Evolutionary conservation across 768 basidiomycete genomes (phyloP).

Genomic region (Sarcodon aspratus): DNA sequence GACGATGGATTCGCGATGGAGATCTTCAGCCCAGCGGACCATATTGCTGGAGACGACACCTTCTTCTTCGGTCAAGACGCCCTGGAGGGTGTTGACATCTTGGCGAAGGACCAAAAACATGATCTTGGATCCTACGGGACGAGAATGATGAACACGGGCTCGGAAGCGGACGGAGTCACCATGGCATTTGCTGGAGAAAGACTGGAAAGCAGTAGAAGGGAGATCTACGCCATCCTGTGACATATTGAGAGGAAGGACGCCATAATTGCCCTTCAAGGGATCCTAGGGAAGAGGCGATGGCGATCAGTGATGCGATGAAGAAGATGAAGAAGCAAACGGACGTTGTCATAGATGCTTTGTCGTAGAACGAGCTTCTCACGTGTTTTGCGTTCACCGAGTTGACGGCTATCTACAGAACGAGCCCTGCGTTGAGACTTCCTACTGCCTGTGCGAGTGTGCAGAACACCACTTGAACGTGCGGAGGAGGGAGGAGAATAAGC

Average conservation of each 20-base stretch:
- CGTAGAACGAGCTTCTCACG: too few relatives aligned
- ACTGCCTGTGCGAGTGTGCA: background rate
- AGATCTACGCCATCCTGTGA: slow-evolving; percentile 54
- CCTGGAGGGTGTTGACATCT: slow-evolving; percentile 76
- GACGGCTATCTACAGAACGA: too few relatives aligned
- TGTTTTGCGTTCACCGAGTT: too few relatives aligned
- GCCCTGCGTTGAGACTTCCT: background rate
- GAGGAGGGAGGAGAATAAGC: background rate
- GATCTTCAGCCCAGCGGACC: slow-evolving; percentile 82
- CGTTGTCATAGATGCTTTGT: background rate
- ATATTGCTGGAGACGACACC: slow-evolving; percentile 87
- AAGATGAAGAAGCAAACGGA: background rate
- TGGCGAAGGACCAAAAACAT: slow-evolving; percentile 88
- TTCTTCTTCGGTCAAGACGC: slow-evolving; percentile 51
- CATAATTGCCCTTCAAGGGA: slow-evolving; percentile 39
- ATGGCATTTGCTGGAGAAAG: slow-evolving; percentile 16
- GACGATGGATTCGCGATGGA: slow-evolving; percentile 82
- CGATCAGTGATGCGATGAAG: background rate
- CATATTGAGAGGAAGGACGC: slow-evolving; percentile 79
- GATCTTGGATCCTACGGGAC: slow-evolving; percentile 70
- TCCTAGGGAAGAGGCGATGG: slow-evolving; percentile 7
- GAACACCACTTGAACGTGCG: background rate
- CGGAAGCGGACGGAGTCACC: slow-evolving; percentile 73
- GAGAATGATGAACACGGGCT: slow-evolving; percentile 82
- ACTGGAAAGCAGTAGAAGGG: background rate